Evolutionary conservation across 1,284 basidiomycete genomes (phyloP), one percentile per base, ranked within the genome.

Genomic region (Cystobasidium sp.): DNA sequence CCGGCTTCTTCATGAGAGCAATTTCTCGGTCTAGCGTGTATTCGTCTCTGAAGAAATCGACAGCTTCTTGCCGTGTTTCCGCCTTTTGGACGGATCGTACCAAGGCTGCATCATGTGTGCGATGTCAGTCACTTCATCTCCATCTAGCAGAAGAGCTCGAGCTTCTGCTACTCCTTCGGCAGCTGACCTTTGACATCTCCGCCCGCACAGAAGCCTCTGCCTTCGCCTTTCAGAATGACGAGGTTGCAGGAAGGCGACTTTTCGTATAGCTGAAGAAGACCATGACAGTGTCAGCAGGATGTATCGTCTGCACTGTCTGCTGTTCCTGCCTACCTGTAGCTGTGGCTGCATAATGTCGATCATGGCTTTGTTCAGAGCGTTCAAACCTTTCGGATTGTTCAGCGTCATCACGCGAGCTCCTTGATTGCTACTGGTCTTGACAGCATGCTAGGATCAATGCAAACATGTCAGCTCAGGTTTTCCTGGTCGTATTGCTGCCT

Each of bases 21-120:
- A 99, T 85, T 68, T 88, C 85, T 83, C 91, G 93, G 84, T 98
- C 93, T 80, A 96, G 85, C 81, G 93, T 90, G 81, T 97, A 98
- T 90, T 99, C 97, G 81, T 88, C 86, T 82, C 90, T 89, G 86
- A 99, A 99, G 84, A 94, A 99, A 20, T 89, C 86, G 70, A 93
- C 84, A 12, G 93, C 91, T 58, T 85, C 83, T 6, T 85, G 83
- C 70, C 88, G 75, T 43, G 58, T 79, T 51, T 56, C 64, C 58
- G 52, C 47, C 8, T 66, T 43, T 47, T 71, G n/a, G 14, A 52
- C 59, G 8, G 62, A 20, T 22, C 44, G 41, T 37, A 63, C 44
- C 16, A 71, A 51, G n/a, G 67, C 61, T 64, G 31, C 31, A 31
- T 31, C 31, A 31, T 31, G 24, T 47, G 16, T 10, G 20, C 31